Evolutionary conservation across 1,139 yeast genomes (phyloP), one percentile per base, ranked within the genome.

Genomic region (Protomyces inundatus): DNA sequence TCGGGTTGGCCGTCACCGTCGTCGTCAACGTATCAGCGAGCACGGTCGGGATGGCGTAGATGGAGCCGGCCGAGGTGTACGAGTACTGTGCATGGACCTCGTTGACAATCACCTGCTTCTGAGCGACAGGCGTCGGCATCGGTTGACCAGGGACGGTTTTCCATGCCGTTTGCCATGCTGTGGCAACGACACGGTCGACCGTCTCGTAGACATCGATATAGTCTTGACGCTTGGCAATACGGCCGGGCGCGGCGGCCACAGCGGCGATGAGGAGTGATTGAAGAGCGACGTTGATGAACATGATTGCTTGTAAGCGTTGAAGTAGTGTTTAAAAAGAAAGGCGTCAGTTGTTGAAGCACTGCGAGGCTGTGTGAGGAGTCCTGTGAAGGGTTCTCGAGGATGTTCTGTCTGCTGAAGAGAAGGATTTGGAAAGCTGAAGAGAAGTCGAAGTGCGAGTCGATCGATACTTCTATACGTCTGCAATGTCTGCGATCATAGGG

Each of bases 31-130:
- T 52, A 33, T 39, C 42, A 6, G 62, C 23, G 6, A 52, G 33
- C 34, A 42, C 52, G n/a, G 62, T 58, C 7, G 56, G 56, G 6
- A 58, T 40, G 23, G 54, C 62, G 37, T 51, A 58, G 42, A 58
- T 55, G 23, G 62, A 51, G 23, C 62, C 39, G 10, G 55, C 62
- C 4, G 62, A 52, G 30, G 62, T 51, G 30, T 58, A 58, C 3
- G 56, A 51, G 46, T 58, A 58, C 53, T 58, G 51, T 10, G 53
- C 62, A 4, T 46, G 36, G 34, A 58, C 46, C 36, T 58, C 53
- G 33, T 58, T 58, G 53, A 58, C 53, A 35, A 52, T 40, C 33
- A 58, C 56, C 30, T 58, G 62, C 4, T 30, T 39, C 14, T 58
- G 62, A 16, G 39, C 39, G 12, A 54, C 57, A 10, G 40, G 51